A percentile compares a stretch with the other conserved stretches of the same genome.
Conservation (phyloP, 306 rosid genomes). For the Trifolium repens region DNA sequence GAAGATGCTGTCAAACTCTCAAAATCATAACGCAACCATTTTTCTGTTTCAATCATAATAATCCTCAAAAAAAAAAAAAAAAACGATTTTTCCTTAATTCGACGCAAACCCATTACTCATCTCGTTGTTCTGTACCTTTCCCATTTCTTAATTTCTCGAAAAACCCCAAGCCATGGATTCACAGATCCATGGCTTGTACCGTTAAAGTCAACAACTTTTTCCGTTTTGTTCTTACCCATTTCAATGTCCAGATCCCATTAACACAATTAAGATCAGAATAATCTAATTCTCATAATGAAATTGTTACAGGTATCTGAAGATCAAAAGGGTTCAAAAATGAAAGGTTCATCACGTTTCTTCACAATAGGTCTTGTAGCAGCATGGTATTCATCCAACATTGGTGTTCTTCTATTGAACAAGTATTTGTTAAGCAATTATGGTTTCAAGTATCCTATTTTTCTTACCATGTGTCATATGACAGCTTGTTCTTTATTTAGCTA, state of each 20-base stretch:
- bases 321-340: constrained; percentile 52
- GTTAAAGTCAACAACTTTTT: constrained; percentile 25
- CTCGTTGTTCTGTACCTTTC: not conserved
- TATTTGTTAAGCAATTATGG: constrained; percentile 96
- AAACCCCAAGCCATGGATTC: constrained; percentile 55
- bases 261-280: not conserved
- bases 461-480: constrained; percentile 99
- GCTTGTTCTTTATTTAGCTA: constrained; percentile 93
- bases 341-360: constrained; percentile 78
- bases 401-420: constrained; percentile 92
- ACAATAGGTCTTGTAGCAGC: constrained; percentile 85
- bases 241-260: constrained; percentile 55
- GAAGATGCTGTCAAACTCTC: constrained; percentile 23
- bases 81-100: constrained; percentile 43
- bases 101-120: constrained; percentile 34
- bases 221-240: constrained; percentile 2
- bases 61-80: constrained; percentile 40
- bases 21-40: constrained; percentile 36
- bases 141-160: constrained; percentile 31
- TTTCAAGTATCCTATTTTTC: constrained; percentile 97
- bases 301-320: constrained; percentile 49
- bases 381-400: constrained; percentile 99
- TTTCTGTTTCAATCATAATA: constrained; percentile 48
- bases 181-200: constrained; percentile 72
- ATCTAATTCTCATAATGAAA: constrained; percentile 14